Percentiles rank a stretch among this genome's conserved stretches.
Conservation (phyloP, 495 filamentous ascomycete genomes). For the Penicillium macrosclerotiorum region DNA sequence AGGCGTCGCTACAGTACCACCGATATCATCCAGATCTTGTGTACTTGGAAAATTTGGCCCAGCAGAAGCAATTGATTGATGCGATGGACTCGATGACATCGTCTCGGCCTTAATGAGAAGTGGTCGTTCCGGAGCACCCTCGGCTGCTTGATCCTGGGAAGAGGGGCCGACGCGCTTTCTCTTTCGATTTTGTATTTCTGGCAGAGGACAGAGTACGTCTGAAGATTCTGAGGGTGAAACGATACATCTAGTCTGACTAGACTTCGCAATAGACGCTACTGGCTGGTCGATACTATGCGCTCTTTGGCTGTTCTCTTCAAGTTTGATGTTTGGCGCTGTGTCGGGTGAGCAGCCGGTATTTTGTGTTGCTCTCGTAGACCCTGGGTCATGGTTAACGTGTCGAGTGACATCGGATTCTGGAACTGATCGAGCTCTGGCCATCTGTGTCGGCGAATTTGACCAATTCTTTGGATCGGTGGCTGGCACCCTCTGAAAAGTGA, state of each 20-base stretch:
- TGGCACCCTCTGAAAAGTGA: constrained; percentile 28
- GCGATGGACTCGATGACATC: constrained; percentile 35
- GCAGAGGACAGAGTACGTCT: constrained; percentile 31
- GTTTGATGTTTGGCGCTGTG: background rate
- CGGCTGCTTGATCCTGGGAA: background rate
- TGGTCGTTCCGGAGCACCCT: constrained; percentile 9
- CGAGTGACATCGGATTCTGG: background rate
- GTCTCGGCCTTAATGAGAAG: constrained; percentile 32
- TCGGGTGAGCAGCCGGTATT: background rate
- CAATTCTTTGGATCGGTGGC: constrained; percentile 1
- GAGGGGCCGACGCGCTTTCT: constrained; percentile 15
- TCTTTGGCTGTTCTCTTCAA: constrained; percentile 1
- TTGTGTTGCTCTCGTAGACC: background rate
- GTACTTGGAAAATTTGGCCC: constrained; percentile 38
- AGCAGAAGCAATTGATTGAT: constrained; percentile 19
- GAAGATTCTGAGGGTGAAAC: constrained; percentile 19
- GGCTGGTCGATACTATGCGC: background rate
- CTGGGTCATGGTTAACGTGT: background rate
- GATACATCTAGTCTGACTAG: constrained; percentile 11
- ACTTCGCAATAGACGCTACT: constrained; percentile 12
- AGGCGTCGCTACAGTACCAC: constrained; percentile 61
- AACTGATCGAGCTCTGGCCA: background rate
- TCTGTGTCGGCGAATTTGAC: background rate
- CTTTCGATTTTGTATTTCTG: constrained; percentile 26
- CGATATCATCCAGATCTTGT: constrained; percentile 73